These are phyloP conservation scores for Copromyces sp. DNA, from an alignment of 495 filamentous ascomycete genomes.

Conservation along the genomic window DNA sequence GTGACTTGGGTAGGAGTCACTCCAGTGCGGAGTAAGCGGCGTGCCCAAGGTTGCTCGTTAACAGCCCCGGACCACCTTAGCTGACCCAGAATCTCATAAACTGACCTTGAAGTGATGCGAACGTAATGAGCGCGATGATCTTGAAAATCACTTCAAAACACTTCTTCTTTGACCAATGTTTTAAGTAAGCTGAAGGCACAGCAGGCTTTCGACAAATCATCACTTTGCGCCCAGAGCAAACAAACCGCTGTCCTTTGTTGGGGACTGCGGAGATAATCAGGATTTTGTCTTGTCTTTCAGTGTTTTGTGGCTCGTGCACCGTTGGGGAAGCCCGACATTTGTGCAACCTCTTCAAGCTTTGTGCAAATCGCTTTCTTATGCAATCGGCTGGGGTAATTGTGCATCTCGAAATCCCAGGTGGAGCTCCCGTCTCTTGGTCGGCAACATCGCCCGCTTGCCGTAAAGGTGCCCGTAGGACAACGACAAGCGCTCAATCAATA, in stretches of 20 bases:
- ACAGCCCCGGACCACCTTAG: not conserved
- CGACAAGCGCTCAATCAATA: conserved; percentile 8
- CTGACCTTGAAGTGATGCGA: not conserved
- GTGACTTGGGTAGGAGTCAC: not conserved
- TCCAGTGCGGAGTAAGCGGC: not conserved
- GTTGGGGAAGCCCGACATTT: not conserved
- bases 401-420: not conserved
- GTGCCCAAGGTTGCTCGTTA: not conserved
- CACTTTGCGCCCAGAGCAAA: not conserved
- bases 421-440: conserved; percentile 1
- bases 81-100: not conserved
- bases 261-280: conserved; percentile 4
- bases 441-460: conserved; percentile 7
- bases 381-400: not conserved
- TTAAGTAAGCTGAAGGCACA: not conserved
- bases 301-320: not conserved
- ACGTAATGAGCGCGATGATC: not conserved
- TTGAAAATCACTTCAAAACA: not conserved
- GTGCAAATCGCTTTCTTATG: not conserved
- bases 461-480: not conserved
- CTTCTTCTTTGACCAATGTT: not conserved
- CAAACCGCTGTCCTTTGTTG: not conserved
- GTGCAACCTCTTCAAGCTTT: not conserved
- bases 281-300: not conserved
- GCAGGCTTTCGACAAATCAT: not conserved